Base-by-base conservation (phyloP, 1,284 basidiomycete species). In the Leucocoprinus gongylophorus region DNA sequence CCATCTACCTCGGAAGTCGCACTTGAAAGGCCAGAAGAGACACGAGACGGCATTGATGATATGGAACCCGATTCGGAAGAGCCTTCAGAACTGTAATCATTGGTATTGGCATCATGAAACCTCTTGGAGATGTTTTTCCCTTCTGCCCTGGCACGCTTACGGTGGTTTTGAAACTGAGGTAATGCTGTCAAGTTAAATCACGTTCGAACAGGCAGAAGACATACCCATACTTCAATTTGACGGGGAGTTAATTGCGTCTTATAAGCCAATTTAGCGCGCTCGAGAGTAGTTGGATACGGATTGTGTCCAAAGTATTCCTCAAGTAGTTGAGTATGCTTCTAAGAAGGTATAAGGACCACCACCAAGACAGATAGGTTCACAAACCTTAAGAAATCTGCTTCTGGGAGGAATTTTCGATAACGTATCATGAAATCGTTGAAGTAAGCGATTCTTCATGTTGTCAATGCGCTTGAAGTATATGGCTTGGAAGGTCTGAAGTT, bases 241-340 rank as follows among this genome's bases (percentile, higher is more conserved):
- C 45, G 35, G 33, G 45, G 45, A 6, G 17, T 45, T 20, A 17
- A 5, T 28, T 12, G 23, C 23, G 18, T 45, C 18, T 30, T 18
- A 12, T 35, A 2, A 3, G 33, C 33, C 33, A 46, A 54, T 28
- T 58, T 57, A 3, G 60, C 59, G 10, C 46, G 44, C 9, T 35
- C 33, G 3, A 35, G 10, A 13, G 33, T 13, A 3, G 33, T 4
- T n/a, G 33, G 33, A 35, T 13, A 35, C 4, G 33, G 12, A 35
- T 35, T 35, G 9, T 35, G 3, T 35, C 9, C 12, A 8, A 35
- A 35, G 9, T 35, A 35, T 35, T 35, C 9, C 33, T 35, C 33
- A n/a, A 35, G 33, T 3, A 35, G 33, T n/a, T 8, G 33, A 35
- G 9, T 13, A 13, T 35, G 10, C 33, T 35, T 35, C n/a, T 35